Base-by-base conservation (phyloP, 2,329 filamentous ascomycete genomes). In the Thielaviopsis ethacetica region DNA sequence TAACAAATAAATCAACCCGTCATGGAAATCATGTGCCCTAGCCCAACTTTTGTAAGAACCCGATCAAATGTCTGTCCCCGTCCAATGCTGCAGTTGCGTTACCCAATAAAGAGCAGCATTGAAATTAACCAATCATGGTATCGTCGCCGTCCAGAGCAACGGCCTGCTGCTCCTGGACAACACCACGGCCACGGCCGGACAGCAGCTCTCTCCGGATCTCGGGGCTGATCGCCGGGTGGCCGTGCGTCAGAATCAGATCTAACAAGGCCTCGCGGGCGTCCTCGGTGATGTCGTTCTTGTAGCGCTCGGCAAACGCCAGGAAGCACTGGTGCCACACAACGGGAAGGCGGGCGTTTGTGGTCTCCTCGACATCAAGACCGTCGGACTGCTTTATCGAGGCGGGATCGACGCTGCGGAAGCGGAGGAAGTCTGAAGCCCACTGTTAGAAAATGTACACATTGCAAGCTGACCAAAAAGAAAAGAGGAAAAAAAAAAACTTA, bases 301-400 rank as follows among this genome's bases (percentile, higher is more conserved):
- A 98, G 59, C 91, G 79, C 72, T 96, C 87, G 26, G 93, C 90
- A 72, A 98, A 98, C 1, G 88, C 86, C 58, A 98, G 73, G 30
- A 98, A 75, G 65, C 86, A 90, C 73, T 97, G 91, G 71, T 98
- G 93, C 90, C 91, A 98, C 59, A 98, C 83, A 7, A 98, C 90
- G 0, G 94, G 93, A 63, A 97, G 70, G 68, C 86, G 88, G 67
- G 64, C 76, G 70, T 69, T 77, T 62, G 71, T 74, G 61, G 69
- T 72, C 10, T 76, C 71, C 75, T 83, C 82, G 27, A 72, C 73
- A 59, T 85, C 83, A 1, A 68, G 70, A 2, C 65, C 65, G 34
- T 79, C 75, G 4, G 69, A 72, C 34, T 74, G 74, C 56, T 75
- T 74, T 19, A 78, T 76, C 12, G 75, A 74, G 2, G 77, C 75